Evolutionary conservation across 1,139 yeast genomes (phyloP).

Genomic region (Kodamaea derodonti): DNA sequence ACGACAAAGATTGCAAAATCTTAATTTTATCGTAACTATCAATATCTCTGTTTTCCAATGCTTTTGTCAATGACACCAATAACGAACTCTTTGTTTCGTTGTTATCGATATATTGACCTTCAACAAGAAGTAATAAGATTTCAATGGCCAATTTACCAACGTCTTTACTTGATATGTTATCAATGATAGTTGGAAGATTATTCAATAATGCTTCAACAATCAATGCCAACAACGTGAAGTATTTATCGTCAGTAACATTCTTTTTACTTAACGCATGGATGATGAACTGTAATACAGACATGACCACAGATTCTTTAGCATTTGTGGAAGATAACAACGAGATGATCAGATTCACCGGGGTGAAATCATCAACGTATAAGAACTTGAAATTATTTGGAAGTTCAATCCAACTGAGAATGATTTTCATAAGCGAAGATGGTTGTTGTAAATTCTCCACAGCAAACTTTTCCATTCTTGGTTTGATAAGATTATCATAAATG

Average conservation of each 20-base stretch:
- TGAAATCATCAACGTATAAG: constrained; percentile 52
- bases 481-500: constrained; percentile 54
- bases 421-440: constrained; percentile 69
- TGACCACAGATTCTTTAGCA: constrained; percentile 67
- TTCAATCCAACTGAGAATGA: constrained; percentile 65
- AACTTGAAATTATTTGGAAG: constrained; percentile 47
- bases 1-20: constrained; percentile 55
- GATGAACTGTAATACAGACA: constrained; percentile 55
- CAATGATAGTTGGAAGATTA: constrained; percentile 49
- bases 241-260: constrained; percentile 40
- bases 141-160: constrained; percentile 53
- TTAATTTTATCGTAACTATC: constrained; percentile 53
- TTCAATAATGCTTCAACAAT: constrained; percentile 55
- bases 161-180: constrained; percentile 39
- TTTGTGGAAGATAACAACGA: constrained; percentile 49
- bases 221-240: constrained; percentile 47
- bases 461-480: constrained; percentile 64
- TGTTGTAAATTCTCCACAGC: constrained; percentile 78
- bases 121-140: constrained; percentile 52
- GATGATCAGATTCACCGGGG: constrained; percentile 55
- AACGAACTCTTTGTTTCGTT: constrained; percentile 53
- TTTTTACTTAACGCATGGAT: constrained; percentile 36
- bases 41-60: constrained; percentile 59
- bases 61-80: constrained; percentile 55
- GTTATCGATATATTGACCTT: constrained; percentile 57